Base-by-base conservation (phyloP, 768 basidiomycete genomes). In the Kwoniella bestiolae region DNA sequence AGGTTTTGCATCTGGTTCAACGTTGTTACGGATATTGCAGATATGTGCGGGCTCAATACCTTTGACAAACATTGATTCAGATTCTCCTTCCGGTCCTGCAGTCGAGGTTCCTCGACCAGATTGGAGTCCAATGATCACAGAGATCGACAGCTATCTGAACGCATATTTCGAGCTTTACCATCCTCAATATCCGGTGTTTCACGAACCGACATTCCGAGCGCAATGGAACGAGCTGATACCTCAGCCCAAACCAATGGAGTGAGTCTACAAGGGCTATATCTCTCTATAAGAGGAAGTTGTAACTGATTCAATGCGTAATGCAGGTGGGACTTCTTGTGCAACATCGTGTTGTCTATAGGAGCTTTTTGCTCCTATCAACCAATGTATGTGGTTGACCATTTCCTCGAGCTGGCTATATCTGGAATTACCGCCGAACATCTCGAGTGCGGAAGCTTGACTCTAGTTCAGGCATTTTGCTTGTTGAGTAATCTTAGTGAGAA, bases 1-100 rank as follows among this genome's bases (percentile, higher is more conserved):
- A 68, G 67, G 67, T 38, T 68, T 68, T 45, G 67, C 67, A 1
- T 68, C 67, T 51, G 67, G 67, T 9, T 63, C 67, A 5, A 64
- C 67, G 2, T 35, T 68, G 3, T 56, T 68, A 16, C 23, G 67
- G 23, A 64, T 68, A 25, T 51, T 68, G 26, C 67, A 68, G 49
- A 59, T 63, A 23, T 64, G 62, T 45, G 62, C 67, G 34, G 67
- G 67, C 3, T 47, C 56, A 8, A 45, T 64, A 44, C 51, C 60
- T 5, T 49, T 63, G 16, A 31, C 26, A 9, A 29, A 35, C 3
- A 61, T 55, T 21, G 44, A 46, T 44, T 16, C 56, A 41, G 38
- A 58, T 18, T 14, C 52, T 3, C 8, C 49, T 3, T 45, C n/a
- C 21, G 23, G 16, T 3, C 12, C 26, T 25, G 3, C 34, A 56